phyloP scores from a whole-genome alignment of 2,329 filamentous ascomycete species.

The Apiospora rasikravindrae region DNA sequence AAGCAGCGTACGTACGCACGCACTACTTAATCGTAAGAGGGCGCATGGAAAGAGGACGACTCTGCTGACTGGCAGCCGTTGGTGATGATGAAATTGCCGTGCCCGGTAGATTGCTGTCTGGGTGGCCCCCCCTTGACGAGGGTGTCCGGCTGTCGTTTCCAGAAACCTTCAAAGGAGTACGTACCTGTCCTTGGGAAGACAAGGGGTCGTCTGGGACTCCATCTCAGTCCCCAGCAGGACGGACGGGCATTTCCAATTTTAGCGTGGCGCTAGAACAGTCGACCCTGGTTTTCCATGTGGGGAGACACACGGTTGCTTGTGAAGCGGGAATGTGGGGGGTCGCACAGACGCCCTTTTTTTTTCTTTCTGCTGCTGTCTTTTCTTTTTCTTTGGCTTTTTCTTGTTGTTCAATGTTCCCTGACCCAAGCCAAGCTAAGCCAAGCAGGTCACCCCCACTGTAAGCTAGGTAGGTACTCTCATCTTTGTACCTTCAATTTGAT shows the following conservation, averaged over 20 bases:
- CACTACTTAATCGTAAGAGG: neutral
- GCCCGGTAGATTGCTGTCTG: neutral
- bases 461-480: neutral
- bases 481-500: neutral
- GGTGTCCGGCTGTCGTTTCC: neutral
- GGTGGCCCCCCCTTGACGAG: neutral
- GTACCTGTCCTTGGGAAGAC: neutral
- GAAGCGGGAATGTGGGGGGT: conserved; percentile 12
- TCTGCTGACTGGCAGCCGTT: conserved; percentile 1
- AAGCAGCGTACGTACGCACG: neutral
- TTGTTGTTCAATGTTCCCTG: neutral
- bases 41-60: neutral
- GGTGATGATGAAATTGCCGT: conserved; percentile 16
- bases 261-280: conserved; percentile 9
- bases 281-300: conserved; percentile 14
- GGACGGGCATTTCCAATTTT: conserved; percentile 14
- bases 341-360: neutral
- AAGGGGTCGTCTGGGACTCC: neutral
- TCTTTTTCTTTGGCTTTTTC: too few relatives aligned
- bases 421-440: neutral
- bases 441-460: too few relatives aligned
- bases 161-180: conserved; percentile 12
- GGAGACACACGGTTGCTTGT: conserved; percentile 12
- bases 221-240: conserved; percentile 3
- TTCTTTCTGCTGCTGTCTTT: too few relatives aligned